phyloP scores from a whole-genome alignment of 345 rosid genomes.

The Brassica carinata region DNA sequence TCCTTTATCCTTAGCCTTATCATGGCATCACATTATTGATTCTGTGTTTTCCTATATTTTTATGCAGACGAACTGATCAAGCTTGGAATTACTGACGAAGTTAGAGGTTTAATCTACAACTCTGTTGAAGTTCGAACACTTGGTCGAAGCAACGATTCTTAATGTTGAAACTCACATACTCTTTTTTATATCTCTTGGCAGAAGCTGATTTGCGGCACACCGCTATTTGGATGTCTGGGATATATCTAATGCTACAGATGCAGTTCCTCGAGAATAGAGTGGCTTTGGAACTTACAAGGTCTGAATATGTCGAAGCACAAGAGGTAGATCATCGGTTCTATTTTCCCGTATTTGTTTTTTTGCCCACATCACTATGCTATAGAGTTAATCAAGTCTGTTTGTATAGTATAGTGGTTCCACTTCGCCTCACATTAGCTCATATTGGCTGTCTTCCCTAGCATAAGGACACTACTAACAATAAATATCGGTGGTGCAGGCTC shows the following conservation, averaged over 20 bases:
- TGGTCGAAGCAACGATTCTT: constrained; percentile 13
- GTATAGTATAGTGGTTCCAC: background rate
- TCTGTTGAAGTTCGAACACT: background rate
- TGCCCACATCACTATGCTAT: background rate
- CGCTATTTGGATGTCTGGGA: constrained; percentile 95
- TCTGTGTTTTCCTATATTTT: constrained; percentile 23
- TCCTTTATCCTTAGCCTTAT: constrained; percentile 4
- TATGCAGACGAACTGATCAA: constrained; percentile 77
- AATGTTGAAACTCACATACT: constrained; percentile 23
- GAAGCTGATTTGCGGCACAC: constrained; percentile 91
- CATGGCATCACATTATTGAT: constrained; percentile 7
- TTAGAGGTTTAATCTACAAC: constrained; percentile 58
- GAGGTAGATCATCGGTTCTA: constrained; percentile 54
- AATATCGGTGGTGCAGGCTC: constrained; percentile 58
- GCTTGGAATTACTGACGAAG: constrained; percentile 83
- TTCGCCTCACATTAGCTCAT: constrained; percentile 21
- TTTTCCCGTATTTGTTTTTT: constrained; percentile 3
- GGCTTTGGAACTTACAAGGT: constrained; percentile 93
- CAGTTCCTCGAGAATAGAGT: constrained; percentile 97
- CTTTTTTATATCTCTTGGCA: constrained; percentile 43
- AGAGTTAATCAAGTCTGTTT: background rate
- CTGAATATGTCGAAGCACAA: constrained; percentile 89
- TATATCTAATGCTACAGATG: constrained; percentile 87
- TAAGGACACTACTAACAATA: background rate
- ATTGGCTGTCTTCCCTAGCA: background rate